phyloP scores from a whole-genome alignment of 768 basidiomycete species.

The Boletellus ananas region DNA sequence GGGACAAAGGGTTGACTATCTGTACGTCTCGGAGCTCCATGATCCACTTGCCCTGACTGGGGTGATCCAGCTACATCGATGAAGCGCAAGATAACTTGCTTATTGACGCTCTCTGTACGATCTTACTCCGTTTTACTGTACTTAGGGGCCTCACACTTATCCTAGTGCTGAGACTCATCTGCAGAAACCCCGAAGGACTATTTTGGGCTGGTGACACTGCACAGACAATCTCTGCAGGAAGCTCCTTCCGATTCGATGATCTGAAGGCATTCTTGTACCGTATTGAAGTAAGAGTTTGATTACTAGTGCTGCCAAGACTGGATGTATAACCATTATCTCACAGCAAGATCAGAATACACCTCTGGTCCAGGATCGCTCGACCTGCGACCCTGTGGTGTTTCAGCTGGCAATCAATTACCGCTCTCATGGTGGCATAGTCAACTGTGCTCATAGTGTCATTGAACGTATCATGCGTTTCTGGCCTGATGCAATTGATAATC shows the following conservation, averaged over 20 bases:
- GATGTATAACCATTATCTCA: not conserved
- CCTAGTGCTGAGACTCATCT: constrained; percentile 60
- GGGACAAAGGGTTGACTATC: constrained; percentile 48
- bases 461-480: constrained; percentile 59
- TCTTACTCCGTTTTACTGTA: not conserved
- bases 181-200: constrained; percentile 61
- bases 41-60: not conserved
- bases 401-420: constrained; percentile 64
- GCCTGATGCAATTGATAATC: constrained; percentile 59
- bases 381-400: constrained; percentile 40
- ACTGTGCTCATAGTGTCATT: constrained; percentile 62
- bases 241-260: constrained; percentile 68
- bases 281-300: constrained; percentile 46
- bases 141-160: constrained; percentile 1
- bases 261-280: constrained; percentile 64
- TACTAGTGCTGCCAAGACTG: not conserved
- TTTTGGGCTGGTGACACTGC: constrained; percentile 83
- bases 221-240: constrained; percentile 71
- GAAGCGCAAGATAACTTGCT: constrained; percentile 73
- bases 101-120: constrained; percentile 58
- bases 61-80: constrained; percentile 52
- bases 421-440: constrained; percentile 71
- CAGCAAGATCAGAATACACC: constrained; percentile 22
- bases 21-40: constrained; percentile 38
- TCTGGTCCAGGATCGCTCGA: constrained; percentile 10